Percentiles rank a stretch among this genome's conserved stretches.
Conservation (phyloP, 805 yeast species). For the Cyberlindnera lachancei region DNA sequence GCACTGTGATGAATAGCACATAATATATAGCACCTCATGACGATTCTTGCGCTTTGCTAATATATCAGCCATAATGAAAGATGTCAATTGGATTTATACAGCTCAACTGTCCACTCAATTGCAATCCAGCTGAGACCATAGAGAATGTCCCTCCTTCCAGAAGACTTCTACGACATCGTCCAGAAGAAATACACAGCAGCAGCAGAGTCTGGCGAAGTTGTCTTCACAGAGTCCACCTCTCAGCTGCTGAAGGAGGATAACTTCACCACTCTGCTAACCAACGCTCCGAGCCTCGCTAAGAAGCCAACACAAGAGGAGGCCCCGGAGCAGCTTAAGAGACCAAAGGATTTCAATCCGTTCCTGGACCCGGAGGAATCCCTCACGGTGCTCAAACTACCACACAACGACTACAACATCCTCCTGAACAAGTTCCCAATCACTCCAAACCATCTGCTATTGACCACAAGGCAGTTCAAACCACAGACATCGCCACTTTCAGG, state of each 20-base stretch:
- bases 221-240: conserved; percentile 42
- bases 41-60: too few species aligned
- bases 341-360: conserved; percentile 58
- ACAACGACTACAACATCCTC: conserved; percentile 51
- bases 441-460: conserved; percentile 68
- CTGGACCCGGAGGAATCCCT: conserved; percentile 70
- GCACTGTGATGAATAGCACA: too few species aligned
- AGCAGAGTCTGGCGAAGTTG: conserved; percentile 34
- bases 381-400: conserved; percentile 47
- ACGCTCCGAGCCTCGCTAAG: conserved; percentile 25
- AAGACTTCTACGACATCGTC: conserved; percentile 30
- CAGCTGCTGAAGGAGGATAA: conserved; percentile 24
- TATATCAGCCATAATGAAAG: too few species aligned
- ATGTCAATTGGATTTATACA: too few species aligned
- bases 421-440: conserved; percentile 85
- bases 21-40: too few species aligned
- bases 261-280: conserved; percentile 26
- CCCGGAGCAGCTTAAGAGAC: conserved; percentile 25
- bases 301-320: conserved; percentile 32
- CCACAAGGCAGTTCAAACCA: conserved; percentile 65
- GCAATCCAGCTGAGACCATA: too few species aligned
- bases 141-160: conserved; percentile 29
- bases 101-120: too few species aligned
- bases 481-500: conserved; percentile 71
- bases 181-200: conserved; percentile 42